A percentile compares a stretch with the other conserved stretches of the same genome.
Evolutionary conservation across 305 asterid species (phyloP).

Genomic region (Rubia peregrina): DNA sequence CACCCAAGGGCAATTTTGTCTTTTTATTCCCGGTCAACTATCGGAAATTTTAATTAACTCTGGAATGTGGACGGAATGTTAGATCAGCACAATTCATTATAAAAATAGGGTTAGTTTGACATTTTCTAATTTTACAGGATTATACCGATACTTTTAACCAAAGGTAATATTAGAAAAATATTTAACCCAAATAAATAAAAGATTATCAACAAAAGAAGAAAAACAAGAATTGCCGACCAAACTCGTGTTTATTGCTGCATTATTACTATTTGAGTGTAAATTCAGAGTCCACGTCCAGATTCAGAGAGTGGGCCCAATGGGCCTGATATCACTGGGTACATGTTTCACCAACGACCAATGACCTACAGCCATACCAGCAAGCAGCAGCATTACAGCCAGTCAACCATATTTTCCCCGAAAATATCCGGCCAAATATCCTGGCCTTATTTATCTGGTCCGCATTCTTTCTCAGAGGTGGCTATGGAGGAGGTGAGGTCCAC

Average conservation of each 20-base stretch:
- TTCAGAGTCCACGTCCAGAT: neutral
- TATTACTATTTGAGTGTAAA: neutral
- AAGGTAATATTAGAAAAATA: no score
- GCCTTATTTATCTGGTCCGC: neutral
- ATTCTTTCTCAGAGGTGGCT: slow-evolving; percentile 11
- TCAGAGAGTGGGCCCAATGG: slow-evolving; percentile 4
- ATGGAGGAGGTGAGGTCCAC: slow-evolving; percentile 83
- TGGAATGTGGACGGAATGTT: no score
- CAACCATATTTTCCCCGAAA: neutral
- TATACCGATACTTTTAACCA: no score
- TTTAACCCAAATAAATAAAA: no score
- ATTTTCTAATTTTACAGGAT: no score
- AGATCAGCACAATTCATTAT: no score
- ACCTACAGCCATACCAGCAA: neutral
- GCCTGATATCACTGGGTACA: neutral
- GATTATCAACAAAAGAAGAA: no score
- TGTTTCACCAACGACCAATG: neutral
- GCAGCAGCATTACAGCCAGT: neutral
- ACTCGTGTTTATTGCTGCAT: neutral
- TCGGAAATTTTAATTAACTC: no score
- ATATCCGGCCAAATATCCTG: neutral
- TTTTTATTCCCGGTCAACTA: no score
- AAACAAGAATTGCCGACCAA: neutral
- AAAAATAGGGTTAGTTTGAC: no score
- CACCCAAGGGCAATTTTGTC: no score